Percentiles rank a stretch among this genome's conserved stretches.
Conservation (phyloP, 208 protist species). For the Naegleria fowleri region DNA sequence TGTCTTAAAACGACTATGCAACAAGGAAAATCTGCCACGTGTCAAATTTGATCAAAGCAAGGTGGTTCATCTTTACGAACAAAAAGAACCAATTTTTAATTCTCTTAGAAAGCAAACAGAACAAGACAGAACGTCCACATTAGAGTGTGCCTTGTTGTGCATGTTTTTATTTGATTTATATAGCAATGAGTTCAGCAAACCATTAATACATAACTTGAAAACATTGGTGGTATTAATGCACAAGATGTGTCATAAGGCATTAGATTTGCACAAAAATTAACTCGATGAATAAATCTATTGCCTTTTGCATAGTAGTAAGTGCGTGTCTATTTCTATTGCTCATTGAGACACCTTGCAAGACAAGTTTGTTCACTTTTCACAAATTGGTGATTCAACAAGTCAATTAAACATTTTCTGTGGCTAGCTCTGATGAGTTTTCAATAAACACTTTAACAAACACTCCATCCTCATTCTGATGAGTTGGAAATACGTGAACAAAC, state of each 20-base stretch:
- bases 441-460: conserved; percentile 20
- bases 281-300: too few relatives aligned
- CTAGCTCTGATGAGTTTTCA: conserved; percentile 23
- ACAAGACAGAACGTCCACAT: background rate
- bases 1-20: background rate
- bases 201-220: background rate
- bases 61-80: background rate
- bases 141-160: background rate
- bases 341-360: too few relatives aligned
- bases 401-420: conserved; percentile 15
- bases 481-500: conserved; percentile 24
- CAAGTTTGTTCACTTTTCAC: too few relatives aligned
- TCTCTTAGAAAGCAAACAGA: background rate
- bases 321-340: too few relatives aligned
- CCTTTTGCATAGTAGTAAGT: too few relatives aligned
- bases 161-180: background rate
- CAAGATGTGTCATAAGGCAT: background rate
- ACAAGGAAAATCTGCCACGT: background rate
- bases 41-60: background rate
- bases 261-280: background rate
- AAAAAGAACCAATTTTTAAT: background rate
- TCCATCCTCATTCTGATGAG: conserved; percentile 24
- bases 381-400: background rate
- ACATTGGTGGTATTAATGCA: background rate
- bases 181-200: background rate